Base-by-base conservation (phyloP, 2,329 filamentous ascomycete genomes). In the Achaetomium macrosporum region DNA sequence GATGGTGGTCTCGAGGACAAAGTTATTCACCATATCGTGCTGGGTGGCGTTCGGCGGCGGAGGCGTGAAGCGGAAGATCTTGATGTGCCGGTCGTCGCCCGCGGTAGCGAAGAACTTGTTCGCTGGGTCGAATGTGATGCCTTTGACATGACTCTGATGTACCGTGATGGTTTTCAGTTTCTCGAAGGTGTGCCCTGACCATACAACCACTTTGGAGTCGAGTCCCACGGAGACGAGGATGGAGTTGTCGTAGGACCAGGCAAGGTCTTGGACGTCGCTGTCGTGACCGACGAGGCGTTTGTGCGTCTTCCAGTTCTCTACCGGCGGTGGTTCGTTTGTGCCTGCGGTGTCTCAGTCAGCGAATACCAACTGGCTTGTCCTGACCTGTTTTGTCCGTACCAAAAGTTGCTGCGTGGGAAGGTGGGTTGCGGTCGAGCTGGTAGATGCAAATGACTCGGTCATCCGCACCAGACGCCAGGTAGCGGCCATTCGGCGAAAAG, bases 61-160 rank as follows among this genome's bases (percentile, higher is more conserved):
- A 1, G 92, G 87, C 2, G 88, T 96, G 69, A 96, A 99, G 54
- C 91, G 84, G 71, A 95, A 97, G 63, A 99, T 89, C 68, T 95
- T 95, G 71, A 99, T 95, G 2, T 90, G 92, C 55, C 93, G 84
- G 69, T 99, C 93, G 68, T 99, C 93, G 71, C 90, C 96, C 2
- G 95, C 91, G 0, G 95, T 99, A 15, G 95, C 93, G 70, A 99
- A 99, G 75, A 96, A 99, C 68, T 97, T 99, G 74, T 97, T 97
- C 40, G 93, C 93, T 0, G 93, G 93, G 66, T 99, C 93, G 66
- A 99, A 99, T 0, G 92, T 96, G 64, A 99, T 95, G 57, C 95
- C 93, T 69, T 99, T 99, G 73, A 99, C 93, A 68, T 97, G 95
- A 68, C 90, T 96, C 68, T 95, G 90, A 70, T 99, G 93, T 54